Evolutionary conservation across 768 basidiomycete species (phyloP).

Genomic region (Panellus pusillus): DNA sequence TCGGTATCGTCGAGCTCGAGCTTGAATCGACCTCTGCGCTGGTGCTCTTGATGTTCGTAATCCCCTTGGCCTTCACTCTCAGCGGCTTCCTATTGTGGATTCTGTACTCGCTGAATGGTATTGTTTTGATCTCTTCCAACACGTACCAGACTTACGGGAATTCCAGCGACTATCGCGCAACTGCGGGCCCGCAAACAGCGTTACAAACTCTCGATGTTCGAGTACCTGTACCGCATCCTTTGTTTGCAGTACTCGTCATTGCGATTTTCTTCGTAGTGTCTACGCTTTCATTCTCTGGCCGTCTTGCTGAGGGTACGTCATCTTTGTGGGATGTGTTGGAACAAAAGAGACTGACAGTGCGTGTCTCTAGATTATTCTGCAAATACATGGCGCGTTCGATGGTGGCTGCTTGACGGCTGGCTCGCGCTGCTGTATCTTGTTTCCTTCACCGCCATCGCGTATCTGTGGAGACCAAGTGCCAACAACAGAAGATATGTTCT

Average conservation of each 20-base stretch:
- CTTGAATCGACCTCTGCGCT: slow-evolving; percentile 89
- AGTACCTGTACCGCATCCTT: slow-evolving; percentile 80
- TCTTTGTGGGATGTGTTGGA: slow-evolving; percentile 1
- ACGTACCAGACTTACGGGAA: neutral
- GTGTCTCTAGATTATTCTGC: slow-evolving; percentile 76
- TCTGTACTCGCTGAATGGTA: slow-evolving; percentile 85
- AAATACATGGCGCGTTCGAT: slow-evolving; percentile 84
- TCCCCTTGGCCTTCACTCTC: slow-evolving; percentile 93
- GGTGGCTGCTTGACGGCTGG: slow-evolving; percentile 98
- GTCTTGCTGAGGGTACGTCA: slow-evolving; percentile 79
- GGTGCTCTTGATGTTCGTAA: slow-evolving; percentile 83
- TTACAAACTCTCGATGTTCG: slow-evolving; percentile 89
- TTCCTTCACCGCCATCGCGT: slow-evolving; percentile 79
- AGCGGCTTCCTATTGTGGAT: slow-evolving; percentile 97
- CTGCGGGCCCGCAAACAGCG: slow-evolving; percentile 83
- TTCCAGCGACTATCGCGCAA: slow-evolving; percentile 81
- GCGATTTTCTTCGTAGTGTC: slow-evolving; percentile 91
- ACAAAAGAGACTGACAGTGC: neutral
- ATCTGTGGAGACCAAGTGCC: slow-evolving; percentile 90
- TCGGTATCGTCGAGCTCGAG: slow-evolving; percentile 92
- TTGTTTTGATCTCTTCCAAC: too few species aligned
- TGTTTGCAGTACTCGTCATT: slow-evolving; percentile 79
- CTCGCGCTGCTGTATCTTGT: slow-evolving; percentile 84
- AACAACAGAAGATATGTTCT: slow-evolving; percentile 80
- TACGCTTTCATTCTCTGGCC: slow-evolving; percentile 85